These are phyloP conservation scores for Coemansia sp. DNA, from an alignment of 192 early-diverging fungal species.

Conservation along the genomic window DNA sequence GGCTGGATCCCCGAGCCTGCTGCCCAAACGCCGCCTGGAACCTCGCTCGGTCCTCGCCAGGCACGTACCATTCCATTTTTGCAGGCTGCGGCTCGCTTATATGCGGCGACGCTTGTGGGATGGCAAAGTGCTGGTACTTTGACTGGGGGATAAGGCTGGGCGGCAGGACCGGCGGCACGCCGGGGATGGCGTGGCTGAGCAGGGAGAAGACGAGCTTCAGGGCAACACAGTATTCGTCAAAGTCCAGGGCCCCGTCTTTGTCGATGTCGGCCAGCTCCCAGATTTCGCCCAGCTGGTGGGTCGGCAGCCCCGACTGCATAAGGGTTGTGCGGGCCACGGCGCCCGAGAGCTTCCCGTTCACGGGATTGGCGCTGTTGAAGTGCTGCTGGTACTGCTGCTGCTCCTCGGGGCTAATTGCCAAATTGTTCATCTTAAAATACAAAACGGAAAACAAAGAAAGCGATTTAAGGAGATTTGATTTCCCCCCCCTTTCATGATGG, in stretches of 20 bases:
- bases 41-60: constrained; percentile 31
- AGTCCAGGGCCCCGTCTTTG: constrained; percentile 75
- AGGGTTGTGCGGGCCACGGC: constrained; percentile 41
- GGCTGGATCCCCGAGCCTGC: constrained; percentile 23
- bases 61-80: constrained; percentile 52
- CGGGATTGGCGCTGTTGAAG: constrained; percentile 34
- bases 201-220: constrained; percentile 72
- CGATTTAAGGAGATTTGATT: too few relatives aligned
- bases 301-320: constrained; percentile 50
- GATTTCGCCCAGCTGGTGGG: constrained; percentile 49
- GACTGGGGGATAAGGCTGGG: constrained; percentile 62
- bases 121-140: constrained; percentile 56
- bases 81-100: constrained; percentile 1
- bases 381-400: constrained; percentile 48
- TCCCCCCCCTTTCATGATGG: too few relatives aligned
- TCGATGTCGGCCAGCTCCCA: constrained; percentile 80
- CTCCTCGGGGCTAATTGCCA: constrained; percentile 34
- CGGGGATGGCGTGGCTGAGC: constrained; percentile 55
- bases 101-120: neutral
- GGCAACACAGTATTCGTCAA: constrained; percentile 81
- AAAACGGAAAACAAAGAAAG: neutral
- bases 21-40: constrained; percentile 40
- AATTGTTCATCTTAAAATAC: constrained; percentile 19
- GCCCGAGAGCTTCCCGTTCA: constrained; percentile 47
- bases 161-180: constrained; percentile 62